These are phyloP conservation scores for Sphagnum magellanicum DNA, from an alignment of 228 moss, liverwort and hornwort genomes.

Conservation along the genomic window DNA sequence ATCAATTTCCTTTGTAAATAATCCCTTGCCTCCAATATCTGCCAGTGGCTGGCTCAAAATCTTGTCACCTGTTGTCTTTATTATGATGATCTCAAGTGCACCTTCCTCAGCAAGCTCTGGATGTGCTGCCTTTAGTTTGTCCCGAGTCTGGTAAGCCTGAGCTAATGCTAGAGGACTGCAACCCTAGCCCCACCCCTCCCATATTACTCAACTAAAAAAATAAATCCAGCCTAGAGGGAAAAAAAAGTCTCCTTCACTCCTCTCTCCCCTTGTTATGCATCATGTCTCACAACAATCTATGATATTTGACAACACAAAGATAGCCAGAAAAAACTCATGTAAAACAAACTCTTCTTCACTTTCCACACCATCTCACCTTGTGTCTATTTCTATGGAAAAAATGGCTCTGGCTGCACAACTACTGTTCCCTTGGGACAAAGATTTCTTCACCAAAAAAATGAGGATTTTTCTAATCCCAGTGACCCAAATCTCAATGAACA, in stretches of 20 bases:
- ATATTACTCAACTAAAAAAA: conserved; percentile 10
- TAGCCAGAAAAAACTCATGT: neutral
- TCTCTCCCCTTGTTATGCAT: neutral
- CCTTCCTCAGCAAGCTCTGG: conserved; percentile 87
- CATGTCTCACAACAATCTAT: neutral
- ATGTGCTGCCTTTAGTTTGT: conserved; percentile 77
- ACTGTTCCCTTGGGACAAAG: too few relatives aligned
- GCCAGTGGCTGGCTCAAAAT: conserved; percentile 92
- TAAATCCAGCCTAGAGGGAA: neutral
- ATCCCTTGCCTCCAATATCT: conserved; percentile 92
- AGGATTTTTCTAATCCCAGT: too few relatives aligned
- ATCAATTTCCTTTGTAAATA: conserved; percentile 95
- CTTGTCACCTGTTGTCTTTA: conserved; percentile 93
- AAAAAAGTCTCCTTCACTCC: neutral
- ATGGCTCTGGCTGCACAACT: too few relatives aligned
- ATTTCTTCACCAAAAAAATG: too few relatives aligned
- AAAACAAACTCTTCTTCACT: neutral
- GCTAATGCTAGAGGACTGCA: conserved; percentile 87
- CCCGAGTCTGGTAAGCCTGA: conserved; percentile 96
- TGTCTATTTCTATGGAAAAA: too few relatives aligned
- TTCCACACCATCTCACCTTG: too few relatives aligned
- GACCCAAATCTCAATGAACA: too few relatives aligned
- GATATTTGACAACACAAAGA: neutral
- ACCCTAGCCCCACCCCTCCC: conserved; percentile 21
- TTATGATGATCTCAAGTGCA: conserved; percentile 81